A percentile compares a stretch with the other conserved stretches of the same genome.
Evolutionary conservation across 306 rosid species (phyloP).

Genomic region (Cyclanthera cordifolia): DNA sequence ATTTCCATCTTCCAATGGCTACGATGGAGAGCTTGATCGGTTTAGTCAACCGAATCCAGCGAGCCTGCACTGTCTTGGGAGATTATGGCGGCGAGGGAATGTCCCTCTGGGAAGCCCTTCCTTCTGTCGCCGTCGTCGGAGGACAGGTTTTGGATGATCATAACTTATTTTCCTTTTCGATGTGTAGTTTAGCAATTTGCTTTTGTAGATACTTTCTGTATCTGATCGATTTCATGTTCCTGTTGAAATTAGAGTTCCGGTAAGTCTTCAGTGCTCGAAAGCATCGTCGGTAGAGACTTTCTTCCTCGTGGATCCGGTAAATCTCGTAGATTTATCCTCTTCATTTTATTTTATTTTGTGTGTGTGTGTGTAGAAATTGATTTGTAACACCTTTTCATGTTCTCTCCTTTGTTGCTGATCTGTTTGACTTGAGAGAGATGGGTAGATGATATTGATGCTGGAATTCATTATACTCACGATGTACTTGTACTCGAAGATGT

Average conservation of each 20-base stretch:
- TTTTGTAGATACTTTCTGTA: neutral
- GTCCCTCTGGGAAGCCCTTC: slow-evolving; percentile 99
- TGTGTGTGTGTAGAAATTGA: neutral
- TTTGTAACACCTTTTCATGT: neutral
- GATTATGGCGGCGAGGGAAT: slow-evolving; percentile 96
- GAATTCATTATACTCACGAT: neutral
- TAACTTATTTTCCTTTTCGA: no score
- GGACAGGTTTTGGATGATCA: slow-evolving; percentile 53
- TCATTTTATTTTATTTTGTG: neutral
- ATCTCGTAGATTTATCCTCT: neutral
- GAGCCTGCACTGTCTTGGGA: slow-evolving; percentile 92
- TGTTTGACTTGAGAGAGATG: neutral
- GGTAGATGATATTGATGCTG: neutral
- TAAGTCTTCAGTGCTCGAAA: slow-evolving; percentile 89
- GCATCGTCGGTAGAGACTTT: slow-evolving; percentile 96
- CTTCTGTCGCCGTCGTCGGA: slow-evolving; percentile 95
- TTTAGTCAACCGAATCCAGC: slow-evolving; percentile 82
- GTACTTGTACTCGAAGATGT: neutral
- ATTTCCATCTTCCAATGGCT: slow-evolving; percentile 45
- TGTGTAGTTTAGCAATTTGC: neutral
- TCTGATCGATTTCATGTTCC: neutral
- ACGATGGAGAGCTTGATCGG: slow-evolving; percentile 99
- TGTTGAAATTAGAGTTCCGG: slow-evolving; percentile 64
- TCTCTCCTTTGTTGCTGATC: neutral
- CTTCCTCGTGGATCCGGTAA: slow-evolving; percentile 99